phyloP scores from a whole-genome alignment of 805 yeast genomes.

The Candida silvicultrix region DNA sequence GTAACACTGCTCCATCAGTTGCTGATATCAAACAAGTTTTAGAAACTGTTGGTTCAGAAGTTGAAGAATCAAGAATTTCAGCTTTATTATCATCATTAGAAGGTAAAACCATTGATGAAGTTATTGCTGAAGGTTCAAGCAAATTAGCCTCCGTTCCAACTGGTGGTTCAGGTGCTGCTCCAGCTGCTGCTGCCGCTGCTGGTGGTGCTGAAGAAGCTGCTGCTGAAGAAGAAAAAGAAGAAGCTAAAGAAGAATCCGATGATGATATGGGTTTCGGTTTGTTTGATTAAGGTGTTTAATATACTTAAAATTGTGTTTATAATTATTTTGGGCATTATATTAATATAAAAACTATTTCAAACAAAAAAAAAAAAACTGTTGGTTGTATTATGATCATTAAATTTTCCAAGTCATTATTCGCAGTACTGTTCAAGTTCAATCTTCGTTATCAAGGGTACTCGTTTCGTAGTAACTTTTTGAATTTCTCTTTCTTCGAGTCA shows the following conservation, averaged over 20 bases:
- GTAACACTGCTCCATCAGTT: slow-evolving; percentile 77
- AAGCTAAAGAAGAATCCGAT: slow-evolving; percentile 43
- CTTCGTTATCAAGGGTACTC: background rate
- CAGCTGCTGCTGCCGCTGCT: slow-evolving; percentile 49
- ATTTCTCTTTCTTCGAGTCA: slow-evolving; percentile 5
- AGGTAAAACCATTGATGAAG: slow-evolving; percentile 68
- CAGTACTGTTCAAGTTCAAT: background rate
- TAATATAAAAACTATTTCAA: background rate
- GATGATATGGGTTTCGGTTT: slow-evolving; percentile 79
- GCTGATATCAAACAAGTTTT: slow-evolving; percentile 67
- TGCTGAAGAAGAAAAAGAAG: slow-evolving; percentile 48
- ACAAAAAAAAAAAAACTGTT: background rate
- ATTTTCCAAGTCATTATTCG: background rate
- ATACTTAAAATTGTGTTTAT: background rate
- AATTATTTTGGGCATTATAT: background rate
- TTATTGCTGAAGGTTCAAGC: slow-evolving; percentile 74
- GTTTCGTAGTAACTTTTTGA: slow-evolving; percentile 2
- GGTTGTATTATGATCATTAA: background rate
- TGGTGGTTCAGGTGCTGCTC: slow-evolving; percentile 66
- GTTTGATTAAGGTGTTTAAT: slow-evolving; percentile 41
- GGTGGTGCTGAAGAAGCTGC: slow-evolving; percentile 49
- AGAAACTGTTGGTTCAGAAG: slow-evolving; percentile 75
- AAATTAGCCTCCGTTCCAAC: slow-evolving; percentile 78
- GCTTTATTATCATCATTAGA: slow-evolving; percentile 67
- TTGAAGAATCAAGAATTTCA: slow-evolving; percentile 69